Percentiles rank a stretch among this genome's conserved stretches.
Conservation (phyloP, 768 basidiomycete genomes). For the Amyloporia xantha region DNA sequence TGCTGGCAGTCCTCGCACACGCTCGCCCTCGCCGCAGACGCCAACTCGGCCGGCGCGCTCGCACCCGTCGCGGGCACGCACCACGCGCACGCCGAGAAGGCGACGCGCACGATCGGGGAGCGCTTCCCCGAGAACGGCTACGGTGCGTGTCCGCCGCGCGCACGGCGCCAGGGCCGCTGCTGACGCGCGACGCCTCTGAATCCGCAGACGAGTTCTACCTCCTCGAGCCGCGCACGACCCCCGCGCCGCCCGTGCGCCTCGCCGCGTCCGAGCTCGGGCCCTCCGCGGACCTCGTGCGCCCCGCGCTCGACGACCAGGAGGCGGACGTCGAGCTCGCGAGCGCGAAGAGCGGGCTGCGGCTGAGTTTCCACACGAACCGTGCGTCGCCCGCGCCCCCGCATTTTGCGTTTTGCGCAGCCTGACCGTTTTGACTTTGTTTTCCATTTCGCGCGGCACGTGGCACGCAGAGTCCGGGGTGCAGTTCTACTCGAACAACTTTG, state of each 20-base stretch:
- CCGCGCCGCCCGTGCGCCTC: constrained; percentile 42
- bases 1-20: constrained; percentile 25
- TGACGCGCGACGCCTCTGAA: constrained; percentile 1
- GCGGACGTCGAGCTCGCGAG: constrained; percentile 50
- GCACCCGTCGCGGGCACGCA: constrained; percentile 39
- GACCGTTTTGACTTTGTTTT: too few species aligned
- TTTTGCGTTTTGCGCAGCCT: not conserved
- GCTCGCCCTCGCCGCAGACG: constrained; percentile 43
- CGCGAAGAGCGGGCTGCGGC: constrained; percentile 49
- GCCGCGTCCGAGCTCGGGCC: constrained; percentile 35
- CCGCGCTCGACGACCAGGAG: constrained; percentile 31
- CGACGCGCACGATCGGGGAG: constrained; percentile 39
- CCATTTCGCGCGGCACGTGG: not conserved
- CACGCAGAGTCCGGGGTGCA: constrained; percentile 62
- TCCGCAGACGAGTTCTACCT: constrained; percentile 63
- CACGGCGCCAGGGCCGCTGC: too few species aligned
- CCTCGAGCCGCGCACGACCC: constrained; percentile 30
- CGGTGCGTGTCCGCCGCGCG: constrained; percentile 42
- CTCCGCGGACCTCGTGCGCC: constrained; percentile 39
- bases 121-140: constrained; percentile 54
- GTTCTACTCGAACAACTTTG: constrained; percentile 61
- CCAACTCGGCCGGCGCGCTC: constrained; percentile 48
- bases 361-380: constrained; percentile 70
- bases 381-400: constrained; percentile 16
- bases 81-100: constrained; percentile 31